Percentiles rank a stretch among this genome's conserved stretches.
phyloP scores from a whole-genome alignment of 768 basidiomycete genomes.

The Lanmaoa rubissima region DNA sequence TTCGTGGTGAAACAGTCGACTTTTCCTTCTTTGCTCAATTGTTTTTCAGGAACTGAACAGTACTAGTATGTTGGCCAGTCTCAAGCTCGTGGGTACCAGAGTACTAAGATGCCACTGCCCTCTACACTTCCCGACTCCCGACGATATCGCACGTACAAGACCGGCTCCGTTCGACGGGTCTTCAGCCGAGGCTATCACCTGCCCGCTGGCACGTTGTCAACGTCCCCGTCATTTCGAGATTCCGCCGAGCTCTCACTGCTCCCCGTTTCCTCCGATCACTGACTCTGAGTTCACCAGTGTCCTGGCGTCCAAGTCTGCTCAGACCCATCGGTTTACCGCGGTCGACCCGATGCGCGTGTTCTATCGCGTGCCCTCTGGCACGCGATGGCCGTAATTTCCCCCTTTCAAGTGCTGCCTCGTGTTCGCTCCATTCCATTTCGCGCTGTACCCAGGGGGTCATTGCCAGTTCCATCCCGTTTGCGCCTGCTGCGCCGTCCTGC shows the following conservation, averaged over 20 bases:
- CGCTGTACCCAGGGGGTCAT: slow-evolving; percentile 10
- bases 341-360: not conserved
- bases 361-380: slow-evolving; percentile 17
- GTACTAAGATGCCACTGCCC: not conserved
- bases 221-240: not conserved
- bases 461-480: slow-evolving; percentile 24
- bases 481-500: slow-evolving; percentile 22
- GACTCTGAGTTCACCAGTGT: not conserved
- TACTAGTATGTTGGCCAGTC: not conserved
- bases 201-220: not conserved
- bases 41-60: not conserved
- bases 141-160: not conserved
- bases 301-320: not conserved
- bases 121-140: not conserved
- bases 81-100: not conserved
- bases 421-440: slow-evolving; percentile 21
- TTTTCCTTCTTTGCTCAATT: not conserved
- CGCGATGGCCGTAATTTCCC: slow-evolving; percentile 17
- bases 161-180: not conserved
- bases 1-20: not conserved
- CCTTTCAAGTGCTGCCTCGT: slow-evolving; percentile 34
- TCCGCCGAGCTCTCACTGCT: not conserved
- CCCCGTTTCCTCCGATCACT: not conserved
- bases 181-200: not conserved
- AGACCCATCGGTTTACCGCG: not conserved